Evolutionary conservation across 2,329 filamentous ascomycete genomes (phyloP).

Genomic region (Tolypocladium capitatum): DNA sequence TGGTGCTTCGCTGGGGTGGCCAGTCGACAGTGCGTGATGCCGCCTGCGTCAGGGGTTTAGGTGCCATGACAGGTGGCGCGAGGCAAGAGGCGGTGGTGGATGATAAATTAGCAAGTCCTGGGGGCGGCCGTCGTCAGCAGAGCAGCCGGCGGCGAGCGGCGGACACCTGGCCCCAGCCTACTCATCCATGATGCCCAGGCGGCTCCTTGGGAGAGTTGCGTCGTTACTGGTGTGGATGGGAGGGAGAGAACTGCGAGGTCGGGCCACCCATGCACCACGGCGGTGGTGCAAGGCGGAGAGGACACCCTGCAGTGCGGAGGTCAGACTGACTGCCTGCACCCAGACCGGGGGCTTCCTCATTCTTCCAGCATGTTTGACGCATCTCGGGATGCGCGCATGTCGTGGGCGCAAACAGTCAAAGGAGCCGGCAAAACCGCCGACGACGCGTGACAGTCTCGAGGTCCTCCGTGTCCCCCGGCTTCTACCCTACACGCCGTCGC

Average conservation of each 20-base stretch:
- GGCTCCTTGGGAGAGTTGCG: background rate
- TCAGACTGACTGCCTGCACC: background rate
- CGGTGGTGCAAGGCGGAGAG: background rate
- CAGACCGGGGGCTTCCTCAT: background rate
- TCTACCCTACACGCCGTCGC: too few species aligned
- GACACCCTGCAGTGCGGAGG: background rate
- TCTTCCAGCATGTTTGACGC: background rate
- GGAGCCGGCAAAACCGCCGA: background rate
- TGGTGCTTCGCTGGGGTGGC: background rate
- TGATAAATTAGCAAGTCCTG: background rate
- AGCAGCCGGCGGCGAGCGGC: background rate
- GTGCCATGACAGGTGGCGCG: background rate
- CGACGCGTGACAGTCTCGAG: background rate
- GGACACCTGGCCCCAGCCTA: background rate
- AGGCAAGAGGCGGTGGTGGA: background rate
- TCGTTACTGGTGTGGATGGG: background rate
- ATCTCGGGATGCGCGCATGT: background rate
- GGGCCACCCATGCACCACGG: background rate
- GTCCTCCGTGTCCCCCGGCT: too few species aligned
- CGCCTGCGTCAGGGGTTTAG: background rate
- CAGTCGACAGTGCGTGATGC: background rate
- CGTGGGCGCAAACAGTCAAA: background rate
- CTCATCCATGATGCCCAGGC: background rate
- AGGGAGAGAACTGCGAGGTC: background rate
- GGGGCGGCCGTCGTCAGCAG: background rate